Base-by-base conservation (phyloP, 345 rosid species). In the Trapa incisa region DNA sequence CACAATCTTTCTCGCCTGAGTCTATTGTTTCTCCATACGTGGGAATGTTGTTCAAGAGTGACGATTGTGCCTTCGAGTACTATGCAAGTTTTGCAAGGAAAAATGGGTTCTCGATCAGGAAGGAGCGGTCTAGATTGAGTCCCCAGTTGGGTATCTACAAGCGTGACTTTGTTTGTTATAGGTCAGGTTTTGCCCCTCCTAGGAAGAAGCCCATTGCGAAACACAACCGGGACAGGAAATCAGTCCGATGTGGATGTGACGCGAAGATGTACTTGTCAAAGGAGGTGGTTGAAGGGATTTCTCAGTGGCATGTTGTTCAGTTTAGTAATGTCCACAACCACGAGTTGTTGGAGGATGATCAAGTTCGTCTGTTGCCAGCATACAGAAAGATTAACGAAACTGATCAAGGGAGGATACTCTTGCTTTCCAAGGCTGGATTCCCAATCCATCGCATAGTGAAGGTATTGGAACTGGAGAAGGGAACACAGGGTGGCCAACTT, bases 261-360 rank as follows among this genome's bases (percentile, higher is more conserved):
- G 89, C 92, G 3, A 93, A 93, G 75, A 61, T 93, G 48, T 93
- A 88, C 75, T 71, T 93, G 76, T 86, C 92, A 4, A 90, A 90
- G 74, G 92, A 93, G 76, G 70, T 87, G 48, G 84, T 80, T 69
- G 73, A 83, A 45, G 89, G 87, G 47, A 80, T 68, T 43, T 52
- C 76, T 67, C 98, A 87, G 45, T 93, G 98, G 97, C 87, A 74
- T 64, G 84, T 93, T 54, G 86, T 96, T 9, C 98, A 93, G 70
- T 93, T 90, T 71, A 93, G 98, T 71, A 90, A 93, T 80, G 82
- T 93, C 64, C 98, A 93, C 76, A 93, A 93, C 73, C 98, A 90
- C 65, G 97, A 90, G 76, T 85, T 93, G 70, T 70, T 93, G 70
- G 97, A 90, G 77, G 98, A 88, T 79, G 98, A 88, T 57, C 94